Percentiles rank a stretch among this genome's conserved stretches.
phyloP scores from a whole-genome alignment of 345 rosid species.

The Microthlaspi erraticum region DNA sequence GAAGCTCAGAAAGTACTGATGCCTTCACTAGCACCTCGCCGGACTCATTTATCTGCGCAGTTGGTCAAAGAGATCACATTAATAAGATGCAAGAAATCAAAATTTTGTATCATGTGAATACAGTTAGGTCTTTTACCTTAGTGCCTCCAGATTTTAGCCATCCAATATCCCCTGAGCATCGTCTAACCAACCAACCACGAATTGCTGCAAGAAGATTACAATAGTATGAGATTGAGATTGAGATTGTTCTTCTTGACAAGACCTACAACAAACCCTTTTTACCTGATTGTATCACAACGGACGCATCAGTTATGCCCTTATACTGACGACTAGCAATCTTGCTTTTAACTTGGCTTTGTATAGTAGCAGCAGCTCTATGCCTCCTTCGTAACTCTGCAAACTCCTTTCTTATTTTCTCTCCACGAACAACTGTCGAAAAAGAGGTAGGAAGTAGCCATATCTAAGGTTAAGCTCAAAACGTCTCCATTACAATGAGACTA shows the following conservation, averaged over 20 bases:
- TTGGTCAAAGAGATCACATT: not conserved
- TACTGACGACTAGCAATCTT: slow-evolving; percentile 51
- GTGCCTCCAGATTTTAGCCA: slow-evolving; percentile 57
- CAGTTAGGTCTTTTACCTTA: slow-evolving; percentile 49
- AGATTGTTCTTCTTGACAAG: slow-evolving; percentile 8
- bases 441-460: slow-evolving; percentile 24
- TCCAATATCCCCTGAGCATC: slow-evolving; percentile 82
- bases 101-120: too few species aligned
- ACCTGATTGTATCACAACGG: slow-evolving; percentile 86
- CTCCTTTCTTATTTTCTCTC: slow-evolving; percentile 75
- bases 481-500: slow-evolving; percentile 2
- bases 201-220: slow-evolving; percentile 55
- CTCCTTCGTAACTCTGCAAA: slow-evolving; percentile 61
- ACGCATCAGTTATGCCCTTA: slow-evolving; percentile 56
- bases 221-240: not conserved
- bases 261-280: slow-evolving; percentile 3
- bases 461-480: slow-evolving; percentile 20
- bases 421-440: slow-evolving; percentile 71
- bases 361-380: slow-evolving; percentile 83
- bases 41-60: slow-evolving; percentile 62
- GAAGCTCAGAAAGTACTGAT: slow-evolving; percentile 85
- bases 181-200: slow-evolving; percentile 97
- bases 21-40: slow-evolving; percentile 91
- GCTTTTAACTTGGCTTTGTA: slow-evolving; percentile 75
- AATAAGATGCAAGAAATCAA: slow-evolving; percentile 3